Evolutionary conservation across 495 filamentous ascomycete species (phyloP).

Genomic region (Neurospora sp.): DNA sequence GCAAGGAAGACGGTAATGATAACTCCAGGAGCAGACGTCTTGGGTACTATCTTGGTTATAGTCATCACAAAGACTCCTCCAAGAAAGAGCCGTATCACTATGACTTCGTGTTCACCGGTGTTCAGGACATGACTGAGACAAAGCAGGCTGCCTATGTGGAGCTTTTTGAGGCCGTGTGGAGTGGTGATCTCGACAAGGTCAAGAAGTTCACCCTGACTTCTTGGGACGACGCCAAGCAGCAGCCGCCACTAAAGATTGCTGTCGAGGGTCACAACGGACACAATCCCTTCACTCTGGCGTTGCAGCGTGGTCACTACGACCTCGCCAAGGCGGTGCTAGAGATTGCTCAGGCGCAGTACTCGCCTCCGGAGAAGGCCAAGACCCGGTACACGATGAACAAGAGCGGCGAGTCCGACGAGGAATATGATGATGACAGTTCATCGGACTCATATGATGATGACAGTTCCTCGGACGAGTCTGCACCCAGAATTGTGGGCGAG

Average conservation of each 20-base stretch:
- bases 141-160: slow-evolving; percentile 46
- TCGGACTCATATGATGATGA: slow-evolving; percentile 11
- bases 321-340: slow-evolving; percentile 53
- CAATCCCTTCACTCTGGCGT: slow-evolving; percentile 53
- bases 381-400: slow-evolving; percentile 39
- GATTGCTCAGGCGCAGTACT: slow-evolving; percentile 57
- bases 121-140: slow-evolving; percentile 41
- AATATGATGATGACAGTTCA: slow-evolving; percentile 19
- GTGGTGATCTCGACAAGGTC: slow-evolving; percentile 50
- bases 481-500: slow-evolving; percentile 39
- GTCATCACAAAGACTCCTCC: background rate
- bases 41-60: background rate
- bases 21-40: background rate
- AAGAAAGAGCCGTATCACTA: slow-evolving; percentile 31
- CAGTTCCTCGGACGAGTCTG: slow-evolving; percentile 15
- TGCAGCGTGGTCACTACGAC: slow-evolving; percentile 50
- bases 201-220: slow-evolving; percentile 36
- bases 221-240: slow-evolving; percentile 36
- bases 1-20: slow-evolving; percentile 6
- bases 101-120: slow-evolving; percentile 34
- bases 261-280: slow-evolving; percentile 33
- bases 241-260: slow-evolving; percentile 52
- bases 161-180: slow-evolving; percentile 59
- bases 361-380: slow-evolving; percentile 32
- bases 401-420: slow-evolving; percentile 17